A percentile compares a stretch with the other conserved stretches of the same genome.
These are phyloP conservation scores for Cubamyces lactineus DNA, from an alignment of 768 basidiomycete genomes.

Conservation along the genomic window DNA sequence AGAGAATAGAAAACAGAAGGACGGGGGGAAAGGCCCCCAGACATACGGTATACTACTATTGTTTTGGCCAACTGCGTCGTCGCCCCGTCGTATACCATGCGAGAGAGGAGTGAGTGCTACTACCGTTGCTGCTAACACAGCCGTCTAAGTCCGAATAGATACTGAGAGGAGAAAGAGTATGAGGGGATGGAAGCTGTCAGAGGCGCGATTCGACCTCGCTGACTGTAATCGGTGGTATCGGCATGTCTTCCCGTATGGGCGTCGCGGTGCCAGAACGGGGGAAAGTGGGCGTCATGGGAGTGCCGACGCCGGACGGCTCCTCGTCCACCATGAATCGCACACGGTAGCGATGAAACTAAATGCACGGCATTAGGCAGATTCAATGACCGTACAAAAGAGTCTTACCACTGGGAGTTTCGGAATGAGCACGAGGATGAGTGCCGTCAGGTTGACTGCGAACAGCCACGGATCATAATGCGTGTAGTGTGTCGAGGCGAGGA, in stretches of 20 bases:
- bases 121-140: not conserved
- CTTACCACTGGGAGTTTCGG: slow-evolving; percentile 95
- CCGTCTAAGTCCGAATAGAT: slow-evolving; percentile 22
- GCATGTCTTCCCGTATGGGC: slow-evolving; percentile 31
- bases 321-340: slow-evolving; percentile 75
- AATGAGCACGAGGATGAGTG: slow-evolving; percentile 80
- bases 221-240: slow-evolving; percentile 38
- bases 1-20: slow-evolving; percentile 4
- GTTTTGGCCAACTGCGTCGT: not conserved
- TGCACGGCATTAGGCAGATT: slow-evolving; percentile 5
- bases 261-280: slow-evolving; percentile 54
- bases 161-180: not conserved
- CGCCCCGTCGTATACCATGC: not conserved
- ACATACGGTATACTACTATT: slow-evolving; percentile 2
- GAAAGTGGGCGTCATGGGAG: slow-evolving; percentile 64
- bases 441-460: slow-evolving; percentile 88
- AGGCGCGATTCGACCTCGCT: slow-evolving; percentile 34
- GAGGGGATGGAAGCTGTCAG: not conserved
- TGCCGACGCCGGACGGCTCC: slow-evolving; percentile 60
- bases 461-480: slow-evolving; percentile 95
- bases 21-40: slow-evolving; percentile 5
- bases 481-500: slow-evolving; percentile 97
- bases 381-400: not conserved
- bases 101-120: slow-evolving; percentile 7
- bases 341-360: slow-evolving; percentile 79